phyloP scores from a whole-genome alignment of 2,329 filamentous ascomycete genomes.

The Pseudogymnoascus sp. region DNA sequence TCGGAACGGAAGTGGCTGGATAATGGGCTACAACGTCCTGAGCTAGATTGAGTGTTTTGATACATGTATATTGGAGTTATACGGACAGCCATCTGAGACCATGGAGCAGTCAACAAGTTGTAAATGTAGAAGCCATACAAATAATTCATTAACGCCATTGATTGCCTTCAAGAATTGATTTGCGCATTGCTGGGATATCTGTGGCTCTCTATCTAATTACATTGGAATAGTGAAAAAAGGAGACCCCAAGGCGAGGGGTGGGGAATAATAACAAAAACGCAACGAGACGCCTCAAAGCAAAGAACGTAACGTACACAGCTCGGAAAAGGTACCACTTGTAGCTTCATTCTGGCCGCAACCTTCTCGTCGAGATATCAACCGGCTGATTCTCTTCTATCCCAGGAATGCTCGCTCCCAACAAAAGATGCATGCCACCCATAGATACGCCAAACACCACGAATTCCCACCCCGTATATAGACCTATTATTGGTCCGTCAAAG shows the following conservation, averaged over 20 bases:
- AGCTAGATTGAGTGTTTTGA: background rate
- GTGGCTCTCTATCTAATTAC: constrained; percentile 29
- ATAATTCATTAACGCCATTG: background rate
- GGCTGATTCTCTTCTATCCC: constrained; percentile 23
- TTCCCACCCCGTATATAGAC: constrained; percentile 25
- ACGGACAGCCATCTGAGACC: background rate
- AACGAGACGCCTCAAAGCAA: constrained; percentile 24
- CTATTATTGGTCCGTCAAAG: constrained; percentile 1
- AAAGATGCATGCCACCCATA: constrained; percentile 22
- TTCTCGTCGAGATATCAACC: constrained; percentile 12
- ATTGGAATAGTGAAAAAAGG: constrained; percentile 23
- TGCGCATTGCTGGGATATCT: constrained; percentile 12
- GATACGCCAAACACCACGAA: constrained; percentile 32
- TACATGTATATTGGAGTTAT: background rate
- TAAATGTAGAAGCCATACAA: constrained; percentile 26
- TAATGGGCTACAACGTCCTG: constrained; percentile 33
- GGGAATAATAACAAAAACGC: constrained; percentile 24
- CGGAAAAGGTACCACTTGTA: constrained; percentile 15
- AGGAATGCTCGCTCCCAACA: constrained; percentile 29
- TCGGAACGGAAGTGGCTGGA: constrained; percentile 45
- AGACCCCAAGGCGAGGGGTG: constrained; percentile 13
- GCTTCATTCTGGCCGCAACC: constrained; percentile 14
- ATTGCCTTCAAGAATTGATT: background rate
- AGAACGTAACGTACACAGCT: constrained; percentile 16
- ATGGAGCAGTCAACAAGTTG: constrained; percentile 13